A percentile compares a stretch with the other conserved stretches of the same genome.
Evolutionary conservation across 768 basidiomycete species (phyloP).

Genomic region (Mycena leptocephala): DNA sequence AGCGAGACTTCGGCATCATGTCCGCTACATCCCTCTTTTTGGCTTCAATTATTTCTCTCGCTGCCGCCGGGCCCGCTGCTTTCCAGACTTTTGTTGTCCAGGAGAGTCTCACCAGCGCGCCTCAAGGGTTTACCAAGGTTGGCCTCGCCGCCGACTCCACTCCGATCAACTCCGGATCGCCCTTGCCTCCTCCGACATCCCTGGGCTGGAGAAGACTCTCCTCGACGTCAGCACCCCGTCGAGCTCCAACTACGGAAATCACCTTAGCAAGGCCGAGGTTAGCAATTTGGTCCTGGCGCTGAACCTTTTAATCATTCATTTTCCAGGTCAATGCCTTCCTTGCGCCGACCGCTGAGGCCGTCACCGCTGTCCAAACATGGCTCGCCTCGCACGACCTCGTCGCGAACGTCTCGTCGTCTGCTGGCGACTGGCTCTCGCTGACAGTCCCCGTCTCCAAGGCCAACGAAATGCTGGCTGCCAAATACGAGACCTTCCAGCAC

Average conservation of each 20-base stretch:
- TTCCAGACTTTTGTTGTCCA: slow-evolving; percentile 22
- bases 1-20: slow-evolving; percentile 4
- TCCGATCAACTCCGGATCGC: slow-evolving; percentile 55
- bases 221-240: slow-evolving; percentile 54
- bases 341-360: slow-evolving; percentile 28
- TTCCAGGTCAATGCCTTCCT: slow-evolving; percentile 37
- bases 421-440: slow-evolving; percentile 57
- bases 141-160: slow-evolving; percentile 47
- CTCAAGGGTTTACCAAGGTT: slow-evolving; percentile 50
- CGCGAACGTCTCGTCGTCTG: slow-evolving; percentile 50
- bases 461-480: slow-evolving; percentile 52
- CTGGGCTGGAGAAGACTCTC: slow-evolving; percentile 50
- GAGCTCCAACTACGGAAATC: slow-evolving; percentile 26
- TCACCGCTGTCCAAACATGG: slow-evolving; percentile 60
- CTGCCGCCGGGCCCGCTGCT: slow-evolving; percentile 18
- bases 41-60: slow-evolving; percentile 11
- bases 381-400: slow-evolving; percentile 53
- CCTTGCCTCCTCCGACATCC: slow-evolving; percentile 45
- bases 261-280: slow-evolving; percentile 61
- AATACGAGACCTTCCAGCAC: slow-evolving; percentile 55
- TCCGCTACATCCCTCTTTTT: slow-evolving; percentile 17
- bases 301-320: background rate
- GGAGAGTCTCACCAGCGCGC: slow-evolving; percentile 40
- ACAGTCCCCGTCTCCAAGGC: slow-evolving; percentile 51
- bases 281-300: slow-evolving; percentile 41